phyloP scores from a whole-genome alignment of 257 asterid genomes.

The Solanum chiquidenum region DNA sequence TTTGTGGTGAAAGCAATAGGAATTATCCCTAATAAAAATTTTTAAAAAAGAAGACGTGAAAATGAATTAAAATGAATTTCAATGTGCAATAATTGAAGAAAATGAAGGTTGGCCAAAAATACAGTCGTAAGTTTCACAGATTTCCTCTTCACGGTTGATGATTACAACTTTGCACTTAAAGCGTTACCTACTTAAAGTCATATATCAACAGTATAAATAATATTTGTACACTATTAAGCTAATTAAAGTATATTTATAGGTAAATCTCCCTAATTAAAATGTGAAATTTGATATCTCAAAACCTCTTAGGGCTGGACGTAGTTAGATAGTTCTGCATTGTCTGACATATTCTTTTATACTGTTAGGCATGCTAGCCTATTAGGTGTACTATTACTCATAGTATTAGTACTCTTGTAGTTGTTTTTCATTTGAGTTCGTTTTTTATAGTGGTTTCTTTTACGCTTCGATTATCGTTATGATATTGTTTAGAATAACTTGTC shows the following conservation, averaged over 20 bases:
- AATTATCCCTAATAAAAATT: neutral
- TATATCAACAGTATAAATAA: neutral
- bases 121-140: neutral
- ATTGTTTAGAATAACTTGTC: neutral
- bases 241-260: neutral
- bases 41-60: neutral
- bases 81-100: neutral
- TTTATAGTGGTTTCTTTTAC: neutral
- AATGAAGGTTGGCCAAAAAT: neutral
- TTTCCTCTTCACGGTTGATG: neutral
- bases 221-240: neutral
- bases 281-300: neutral
- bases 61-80: neutral
- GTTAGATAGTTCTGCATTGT: neutral
- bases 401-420: neutral
- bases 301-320: neutral
- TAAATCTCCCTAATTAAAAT: neutral
- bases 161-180: neutral
- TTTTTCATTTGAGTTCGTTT: neutral
- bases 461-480: neutral
- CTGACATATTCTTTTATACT: no score
- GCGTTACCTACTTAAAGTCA: neutral
- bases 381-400: neutral
- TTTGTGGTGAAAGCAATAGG: neutral
- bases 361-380: neutral